Base-by-base conservation (phyloP, 2,329 filamentous ascomycete genomes). In the Neospermospora avenae region DNA sequence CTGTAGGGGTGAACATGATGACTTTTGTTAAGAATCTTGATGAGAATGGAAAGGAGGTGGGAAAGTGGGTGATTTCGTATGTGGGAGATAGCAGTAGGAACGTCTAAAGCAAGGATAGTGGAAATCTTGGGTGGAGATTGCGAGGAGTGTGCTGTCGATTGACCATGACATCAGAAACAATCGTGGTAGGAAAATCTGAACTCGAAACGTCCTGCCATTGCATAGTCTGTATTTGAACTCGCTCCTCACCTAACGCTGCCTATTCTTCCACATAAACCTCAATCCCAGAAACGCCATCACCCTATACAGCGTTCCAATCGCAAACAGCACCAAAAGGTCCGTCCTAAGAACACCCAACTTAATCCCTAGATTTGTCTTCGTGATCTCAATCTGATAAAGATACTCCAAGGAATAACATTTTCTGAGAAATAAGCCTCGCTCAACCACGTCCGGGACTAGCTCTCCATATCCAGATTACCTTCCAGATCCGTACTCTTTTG, bases 381-480 rank as follows among this genome's bases (percentile, higher is more conserved):
- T 81, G 34, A 76, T 48, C 1, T 83, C 75, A 13, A 82, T 73
- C 13, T 80, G 63, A 69, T 83, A 85, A 4, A 85, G 66, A 62
- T 82, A 80, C 0, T 63, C 68, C 62, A 82, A 75, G 81, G 81
- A 25, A 66, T 70, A 4, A 84, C 71, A 54, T 83, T 77, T 67
- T 81, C 74, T 0, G 77, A 79, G 63, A 83, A 83, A 68, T 84
- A 84, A 13, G 80, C 69, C 69, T 85, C 82, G 0, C 81, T 78
- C 24, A 84, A 74, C 82, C 81, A 85, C 0, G 80, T 79, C 2
- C 78, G 82, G 82, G 83, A 10, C 75, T 79, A 16, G 76, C 67
- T 14, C 82, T 74, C 81, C 82, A 85, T 11, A 85, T 71, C 80
- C 81, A 82, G 57, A 78, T 77, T 66, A 85, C 65, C 42, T 81